These are phyloP conservation scores for Suhomyces guaymorum DNA, from an alignment of 1,139 yeast genomes.

Conservation along the genomic window DNA sequence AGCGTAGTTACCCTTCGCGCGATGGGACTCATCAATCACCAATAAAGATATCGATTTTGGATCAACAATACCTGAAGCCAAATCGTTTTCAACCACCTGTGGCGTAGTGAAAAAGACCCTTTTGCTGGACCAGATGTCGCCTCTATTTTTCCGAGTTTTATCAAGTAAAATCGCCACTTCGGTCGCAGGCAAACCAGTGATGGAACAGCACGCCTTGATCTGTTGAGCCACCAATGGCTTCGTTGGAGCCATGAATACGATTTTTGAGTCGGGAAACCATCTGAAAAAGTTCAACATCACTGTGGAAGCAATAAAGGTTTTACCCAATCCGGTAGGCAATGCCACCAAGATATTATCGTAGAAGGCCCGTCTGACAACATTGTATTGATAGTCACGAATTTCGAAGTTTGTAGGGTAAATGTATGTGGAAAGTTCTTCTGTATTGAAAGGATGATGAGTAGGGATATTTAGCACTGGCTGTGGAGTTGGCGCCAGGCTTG, in stretches of 20 bases:
- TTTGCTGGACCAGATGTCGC: slow-evolving; percentile 71
- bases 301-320: slow-evolving; percentile 92
- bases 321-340: slow-evolving; percentile 96
- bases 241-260: slow-evolving; percentile 96
- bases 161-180: slow-evolving; percentile 85
- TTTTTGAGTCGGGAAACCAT: slow-evolving; percentile 79
- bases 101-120: slow-evolving; percentile 94
- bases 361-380: slow-evolving; percentile 72
- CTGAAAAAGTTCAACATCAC: slow-evolving; percentile 87
- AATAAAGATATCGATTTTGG: slow-evolving; percentile 75
- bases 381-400: slow-evolving; percentile 83
- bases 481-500: not conserved
- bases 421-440: slow-evolving; percentile 48
- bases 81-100: slow-evolving; percentile 91
- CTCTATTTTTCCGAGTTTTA: slow-evolving; percentile 62
- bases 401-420: slow-evolving; percentile 86
- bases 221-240: slow-evolving; percentile 97
- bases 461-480: slow-evolving; percentile 21
- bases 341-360: slow-evolving; percentile 81
- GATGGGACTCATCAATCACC: slow-evolving; percentile 94
- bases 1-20: slow-evolving; percentile 88
- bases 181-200: slow-evolving; percentile 76
- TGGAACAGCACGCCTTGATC: slow-evolving; percentile 86
- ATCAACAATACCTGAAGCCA: slow-evolving; percentile 69
- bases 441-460: slow-evolving; percentile 54